phyloP scores from a whole-genome alignment of 2,329 filamentous ascomycete species.

The Botryotinia convoluta region DNA sequence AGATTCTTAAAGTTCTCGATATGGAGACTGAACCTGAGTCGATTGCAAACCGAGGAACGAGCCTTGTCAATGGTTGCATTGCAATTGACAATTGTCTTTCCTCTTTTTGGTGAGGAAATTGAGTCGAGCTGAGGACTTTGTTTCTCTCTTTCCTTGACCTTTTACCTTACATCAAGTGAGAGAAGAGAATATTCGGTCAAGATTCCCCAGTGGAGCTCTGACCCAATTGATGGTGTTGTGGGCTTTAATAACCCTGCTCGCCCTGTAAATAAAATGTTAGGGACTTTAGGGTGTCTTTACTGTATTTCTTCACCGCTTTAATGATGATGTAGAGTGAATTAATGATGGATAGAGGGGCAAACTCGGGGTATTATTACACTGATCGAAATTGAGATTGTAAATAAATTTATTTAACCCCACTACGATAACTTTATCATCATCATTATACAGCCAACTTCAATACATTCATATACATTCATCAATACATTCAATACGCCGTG shows the following conservation, averaged over 20 bases:
- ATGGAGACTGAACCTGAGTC: conserved; percentile 31
- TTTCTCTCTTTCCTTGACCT: not conserved
- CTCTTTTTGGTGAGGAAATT: not conserved
- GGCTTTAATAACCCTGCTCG: not conserved
- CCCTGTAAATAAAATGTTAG: not conserved
- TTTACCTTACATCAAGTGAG: not conserved
- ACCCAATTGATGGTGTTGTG: conserved; percentile 12
- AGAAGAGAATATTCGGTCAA: conserved; percentile 1
- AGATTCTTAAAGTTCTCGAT: conserved; percentile 26
- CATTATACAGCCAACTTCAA: not conserved
- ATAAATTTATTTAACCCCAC: conserved; percentile 4
- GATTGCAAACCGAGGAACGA: conserved; percentile 35
- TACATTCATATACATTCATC: not conserved
- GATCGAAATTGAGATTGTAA: not conserved
- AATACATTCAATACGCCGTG: not conserved
- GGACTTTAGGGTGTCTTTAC: not conserved
- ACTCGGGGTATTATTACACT: not conserved
- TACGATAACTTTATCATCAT: not conserved
- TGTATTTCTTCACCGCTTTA: not conserved
- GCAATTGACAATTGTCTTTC: conserved; percentile 23
- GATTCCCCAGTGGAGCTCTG: conserved; percentile 11
- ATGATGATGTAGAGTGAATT: not conserved
- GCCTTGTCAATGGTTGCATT: conserved; percentile 37
- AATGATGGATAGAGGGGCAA: not conserved
- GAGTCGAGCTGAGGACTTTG: conserved; percentile 12